A percentile compares a stretch with the other conserved stretches of the same genome.
Evolutionary conservation across 2,329 filamentous ascomycete species (phyloP).

Genomic region (Sporothrix variecibatus): DNA sequence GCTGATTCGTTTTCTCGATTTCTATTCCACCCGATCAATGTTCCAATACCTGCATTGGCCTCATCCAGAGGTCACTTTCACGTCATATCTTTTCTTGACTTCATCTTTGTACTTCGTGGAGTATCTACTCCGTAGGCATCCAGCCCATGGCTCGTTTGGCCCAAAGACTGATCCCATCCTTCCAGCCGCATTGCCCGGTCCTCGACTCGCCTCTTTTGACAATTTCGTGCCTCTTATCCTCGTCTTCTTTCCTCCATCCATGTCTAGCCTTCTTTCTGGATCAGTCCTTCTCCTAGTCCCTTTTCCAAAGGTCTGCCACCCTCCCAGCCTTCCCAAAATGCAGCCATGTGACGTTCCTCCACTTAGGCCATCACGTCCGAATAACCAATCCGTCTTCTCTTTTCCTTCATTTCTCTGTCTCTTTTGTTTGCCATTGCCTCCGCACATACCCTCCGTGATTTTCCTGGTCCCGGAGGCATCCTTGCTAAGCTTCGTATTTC

Average conservation of each 20-base stretch:
- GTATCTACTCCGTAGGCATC: neutral
- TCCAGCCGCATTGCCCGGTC: neutral
- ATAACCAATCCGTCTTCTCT: constrained; percentile 23
- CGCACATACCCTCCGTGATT: constrained; percentile 1
- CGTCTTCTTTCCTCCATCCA: neutral
- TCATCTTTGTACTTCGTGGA: neutral
- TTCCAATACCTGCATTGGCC: neutral
- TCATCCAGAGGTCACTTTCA: neutral
- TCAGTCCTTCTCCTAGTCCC: neutral
- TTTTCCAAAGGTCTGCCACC: neutral
- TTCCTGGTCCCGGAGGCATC: neutral
- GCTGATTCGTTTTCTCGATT: neutral
- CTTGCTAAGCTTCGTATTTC: constrained; percentile 24
- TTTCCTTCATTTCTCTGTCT: neutral
- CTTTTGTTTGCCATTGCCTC: constrained; percentile 22
- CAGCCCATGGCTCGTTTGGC: neutral
- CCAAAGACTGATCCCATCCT: neutral
- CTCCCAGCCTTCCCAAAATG: neutral
- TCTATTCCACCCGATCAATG: neutral
- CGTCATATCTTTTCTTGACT: neutral
- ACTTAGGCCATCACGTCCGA: constrained; percentile 14
- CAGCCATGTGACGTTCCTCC: constrained; percentile 21
- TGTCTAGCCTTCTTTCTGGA: neutral
- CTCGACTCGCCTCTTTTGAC: constrained; percentile 19
- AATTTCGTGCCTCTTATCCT: constrained; percentile 3